Conservation (phyloP, 176 grass and related monocot species). For the Paspalum vaginatum region DNA sequence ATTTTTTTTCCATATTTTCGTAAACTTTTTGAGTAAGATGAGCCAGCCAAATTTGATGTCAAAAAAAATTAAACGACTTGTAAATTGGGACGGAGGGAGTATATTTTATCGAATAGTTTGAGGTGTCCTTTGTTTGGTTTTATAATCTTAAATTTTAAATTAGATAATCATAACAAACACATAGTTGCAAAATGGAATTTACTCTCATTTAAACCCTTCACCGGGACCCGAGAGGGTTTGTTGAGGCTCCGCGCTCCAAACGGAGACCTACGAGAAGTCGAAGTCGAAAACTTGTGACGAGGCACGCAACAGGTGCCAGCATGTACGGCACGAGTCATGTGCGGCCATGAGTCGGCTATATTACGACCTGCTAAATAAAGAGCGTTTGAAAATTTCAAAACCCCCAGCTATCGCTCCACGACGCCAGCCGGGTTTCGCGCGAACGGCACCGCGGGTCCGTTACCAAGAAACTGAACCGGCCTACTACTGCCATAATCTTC, state of each 20-base stretch:
- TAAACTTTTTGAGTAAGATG: no score
- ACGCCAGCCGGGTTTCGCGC: not conserved
- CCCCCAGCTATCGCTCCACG: not conserved
- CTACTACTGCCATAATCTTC: not conserved
- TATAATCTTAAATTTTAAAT: no score
- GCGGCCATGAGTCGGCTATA: not conserved
- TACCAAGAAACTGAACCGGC: not conserved
- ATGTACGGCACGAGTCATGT: not conserved
- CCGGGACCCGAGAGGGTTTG: not conserved
- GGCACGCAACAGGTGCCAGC: not conserved
- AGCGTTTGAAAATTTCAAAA: conserved; percentile 1
- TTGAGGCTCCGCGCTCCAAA: not conserved
- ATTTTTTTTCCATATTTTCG: no score
- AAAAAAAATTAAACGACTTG: no score
- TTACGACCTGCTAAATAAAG: not conserved
- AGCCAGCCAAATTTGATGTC: no score
- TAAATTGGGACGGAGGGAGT: no score
- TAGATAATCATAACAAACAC: no score
- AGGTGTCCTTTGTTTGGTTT: no score
- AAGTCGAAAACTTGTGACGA: not conserved
- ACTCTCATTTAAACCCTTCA: no score
- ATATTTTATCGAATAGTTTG: no score
- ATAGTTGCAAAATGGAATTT: no score
- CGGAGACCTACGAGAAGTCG: not conserved
- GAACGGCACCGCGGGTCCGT: not conserved